Evolutionary conservation across 2,329 filamentous ascomycete species (phyloP).

Genomic region (Colletotrichum viniferum): DNA sequence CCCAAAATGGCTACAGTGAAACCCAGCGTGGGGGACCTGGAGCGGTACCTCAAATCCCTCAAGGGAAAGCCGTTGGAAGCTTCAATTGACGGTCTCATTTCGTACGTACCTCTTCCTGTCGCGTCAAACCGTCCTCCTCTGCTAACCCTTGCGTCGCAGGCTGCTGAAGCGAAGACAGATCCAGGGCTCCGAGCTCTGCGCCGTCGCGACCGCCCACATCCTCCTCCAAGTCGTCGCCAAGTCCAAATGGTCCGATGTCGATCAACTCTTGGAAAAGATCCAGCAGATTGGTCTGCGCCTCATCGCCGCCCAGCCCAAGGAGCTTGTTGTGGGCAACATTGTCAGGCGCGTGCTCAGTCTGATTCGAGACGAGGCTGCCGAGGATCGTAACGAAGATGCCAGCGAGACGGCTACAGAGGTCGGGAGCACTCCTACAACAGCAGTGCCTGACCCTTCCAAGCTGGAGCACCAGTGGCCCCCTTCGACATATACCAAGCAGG

Average conservation of each 20-base stretch:
- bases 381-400: slow-evolving; percentile 69
- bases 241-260: slow-evolving; percentile 78
- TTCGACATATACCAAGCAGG: slow-evolving; percentile 38
- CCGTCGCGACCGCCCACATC: slow-evolving; percentile 87
- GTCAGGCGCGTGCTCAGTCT: slow-evolving; percentile 87
- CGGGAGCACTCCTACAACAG: slow-evolving; percentile 42
- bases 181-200: slow-evolving; percentile 83
- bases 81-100: slow-evolving; percentile 82
- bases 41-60: slow-evolving; percentile 79
- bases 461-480: slow-evolving; percentile 33
- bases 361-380: slow-evolving; percentile 88
- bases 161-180: slow-evolving; percentile 93
- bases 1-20: slow-evolving; percentile 60
- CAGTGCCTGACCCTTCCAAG: slow-evolving; percentile 33
- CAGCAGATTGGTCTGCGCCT: slow-evolving; percentile 79
- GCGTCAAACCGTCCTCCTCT: neutral
- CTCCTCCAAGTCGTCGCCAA: slow-evolving; percentile 85
- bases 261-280: slow-evolving; percentile 80
- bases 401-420: slow-evolving; percentile 62
- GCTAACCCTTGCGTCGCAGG: slow-evolving; percentile 45
- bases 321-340: slow-evolving; percentile 94
- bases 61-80: slow-evolving; percentile 78
- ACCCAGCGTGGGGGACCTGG: slow-evolving; percentile 72
- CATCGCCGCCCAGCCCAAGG: slow-evolving; percentile 82
- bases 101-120: slow-evolving; percentile 60